A percentile compares a stretch with the other conserved stretches of the same genome.
Evolutionary conservation across 176 grass and related monocot genomes (phyloP).

Genomic region (Aegilops bicornis): DNA sequence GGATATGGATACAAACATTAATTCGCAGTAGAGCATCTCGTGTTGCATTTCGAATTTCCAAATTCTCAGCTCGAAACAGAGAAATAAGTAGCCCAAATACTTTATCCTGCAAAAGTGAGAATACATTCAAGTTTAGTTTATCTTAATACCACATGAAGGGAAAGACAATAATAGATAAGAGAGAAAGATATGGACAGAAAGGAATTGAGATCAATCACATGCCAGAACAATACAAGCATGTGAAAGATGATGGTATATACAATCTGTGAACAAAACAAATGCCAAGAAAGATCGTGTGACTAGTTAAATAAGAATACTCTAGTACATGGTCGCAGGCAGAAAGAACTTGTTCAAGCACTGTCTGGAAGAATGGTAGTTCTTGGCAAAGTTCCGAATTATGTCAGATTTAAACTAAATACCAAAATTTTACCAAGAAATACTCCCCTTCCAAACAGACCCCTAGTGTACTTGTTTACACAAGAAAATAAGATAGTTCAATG

Average conservation of each 20-base stretch:
- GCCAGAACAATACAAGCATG: slow-evolving; percentile 3
- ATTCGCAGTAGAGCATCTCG: slow-evolving; percentile 62
- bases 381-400: neutral
- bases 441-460: neutral
- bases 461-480: neutral
- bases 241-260: neutral
- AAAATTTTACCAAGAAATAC: neutral
- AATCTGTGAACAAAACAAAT: slow-evolving; percentile 10
- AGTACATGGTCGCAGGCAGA: neutral
- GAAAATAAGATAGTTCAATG: neutral
- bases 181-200: neutral
- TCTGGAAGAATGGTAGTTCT: neutral
- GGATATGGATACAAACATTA: slow-evolving; percentile 57
- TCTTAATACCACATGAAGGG: neutral
- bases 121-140: slow-evolving; percentile 14
- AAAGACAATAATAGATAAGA: neutral
- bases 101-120: slow-evolving; percentile 54
- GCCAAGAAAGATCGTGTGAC: neutral
- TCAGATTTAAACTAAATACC: neutral
- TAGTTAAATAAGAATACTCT: neutral
- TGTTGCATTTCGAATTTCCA: slow-evolving; percentile 70
- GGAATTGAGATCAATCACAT: neutral
- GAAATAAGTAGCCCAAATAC: slow-evolving; percentile 61
- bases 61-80: slow-evolving; percentile 66
- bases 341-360: neutral